Evolutionary conservation across 306 rosid species (phyloP).

Genomic region (Dalbergia cultrata): DNA sequence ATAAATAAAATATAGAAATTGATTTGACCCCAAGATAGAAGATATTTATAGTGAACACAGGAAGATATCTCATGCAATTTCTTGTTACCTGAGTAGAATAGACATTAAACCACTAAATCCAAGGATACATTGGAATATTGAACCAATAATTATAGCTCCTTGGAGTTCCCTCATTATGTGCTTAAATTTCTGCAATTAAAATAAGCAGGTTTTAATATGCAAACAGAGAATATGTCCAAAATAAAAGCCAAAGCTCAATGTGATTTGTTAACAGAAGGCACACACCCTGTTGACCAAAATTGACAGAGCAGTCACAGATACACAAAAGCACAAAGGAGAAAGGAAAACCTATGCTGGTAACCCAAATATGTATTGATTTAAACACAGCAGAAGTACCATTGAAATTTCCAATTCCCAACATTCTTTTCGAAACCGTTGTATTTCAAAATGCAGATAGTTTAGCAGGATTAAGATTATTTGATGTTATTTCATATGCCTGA

Average conservation of each 20-base stretch:
- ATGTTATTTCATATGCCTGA: constrained; percentile 33
- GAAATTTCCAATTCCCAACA: constrained; percentile 35
- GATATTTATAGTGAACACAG: constrained; percentile 6
- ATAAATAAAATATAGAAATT: constrained; percentile 14
- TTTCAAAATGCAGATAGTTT: constrained; percentile 35
- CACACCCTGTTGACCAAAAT: constrained; percentile 23
- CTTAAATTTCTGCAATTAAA: constrained; percentile 80
- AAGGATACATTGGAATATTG: constrained; percentile 83
- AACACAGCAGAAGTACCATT: background rate
- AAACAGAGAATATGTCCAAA: constrained; percentile 38
- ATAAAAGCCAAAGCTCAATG: constrained; percentile 27
- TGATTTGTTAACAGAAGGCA: constrained; percentile 12
- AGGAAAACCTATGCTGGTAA: constrained; percentile 1
- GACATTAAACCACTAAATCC: constrained; percentile 94
- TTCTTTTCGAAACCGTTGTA: constrained; percentile 28
- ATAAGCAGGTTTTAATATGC: constrained; percentile 36
- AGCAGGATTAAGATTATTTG: background rate
- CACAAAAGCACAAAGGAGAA: constrained; percentile 19
- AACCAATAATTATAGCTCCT: constrained; percentile 94
- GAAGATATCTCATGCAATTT: constrained; percentile 26
- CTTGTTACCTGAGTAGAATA: constrained; percentile 76
- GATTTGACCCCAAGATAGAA: constrained; percentile 25
- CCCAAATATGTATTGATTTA: background rate
- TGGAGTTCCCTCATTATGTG: constrained; percentile 98
- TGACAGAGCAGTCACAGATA: constrained; percentile 22